Evolutionary conservation across 257 asterid genomes (phyloP), one percentile per base, ranked within the genome.

Genomic region (Gentiana dahurica): DNA sequence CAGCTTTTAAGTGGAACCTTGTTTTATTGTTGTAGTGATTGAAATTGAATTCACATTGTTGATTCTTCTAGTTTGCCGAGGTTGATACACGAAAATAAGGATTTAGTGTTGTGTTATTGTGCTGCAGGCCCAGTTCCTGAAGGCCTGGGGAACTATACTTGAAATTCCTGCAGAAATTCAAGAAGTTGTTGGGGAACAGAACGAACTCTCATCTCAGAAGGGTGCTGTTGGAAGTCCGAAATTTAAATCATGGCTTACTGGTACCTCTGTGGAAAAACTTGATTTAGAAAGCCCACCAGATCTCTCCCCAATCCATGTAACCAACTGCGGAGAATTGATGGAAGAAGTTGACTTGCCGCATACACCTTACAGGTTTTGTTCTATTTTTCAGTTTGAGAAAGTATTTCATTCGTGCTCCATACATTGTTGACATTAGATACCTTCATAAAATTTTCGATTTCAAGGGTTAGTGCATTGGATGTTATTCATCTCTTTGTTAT

Each of bases 101-200:
- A 5, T 41, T 41, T 41, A 7, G 5, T 5, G 46, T 41, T 41
- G 46, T 41, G 46, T 41, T 41, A 1, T 10, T 41, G 8, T 41
- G 54, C 61, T 70, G 67, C 79, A 86, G 95, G 88, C 82, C 43
- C 69, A 79, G 69, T 77, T 78, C 64, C 83, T 79, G 45, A 80
- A 86, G 68, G 81, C 88, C 72, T 67, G 81, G 72, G 94, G 84
- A 71, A 77, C 85, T 53, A 59, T 78, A 58, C 72, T 82, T 13
- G 77, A 78, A 69, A 89, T 94, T 47, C 90, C 96, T 13, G 57
- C 53, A 44, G 94, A 84, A 71, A 73, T 82, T 69, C 77, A 81
- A 53, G 73, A 80, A 12, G 61, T 62, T 47, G 73, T 80, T 13
- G 72, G 59, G 51, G 72, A 68, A 63, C 59, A 66, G 80, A 70